Base-by-base conservation (phyloP, 495 filamentous ascomycete species). In the Penicillium flavigenum region DNA sequence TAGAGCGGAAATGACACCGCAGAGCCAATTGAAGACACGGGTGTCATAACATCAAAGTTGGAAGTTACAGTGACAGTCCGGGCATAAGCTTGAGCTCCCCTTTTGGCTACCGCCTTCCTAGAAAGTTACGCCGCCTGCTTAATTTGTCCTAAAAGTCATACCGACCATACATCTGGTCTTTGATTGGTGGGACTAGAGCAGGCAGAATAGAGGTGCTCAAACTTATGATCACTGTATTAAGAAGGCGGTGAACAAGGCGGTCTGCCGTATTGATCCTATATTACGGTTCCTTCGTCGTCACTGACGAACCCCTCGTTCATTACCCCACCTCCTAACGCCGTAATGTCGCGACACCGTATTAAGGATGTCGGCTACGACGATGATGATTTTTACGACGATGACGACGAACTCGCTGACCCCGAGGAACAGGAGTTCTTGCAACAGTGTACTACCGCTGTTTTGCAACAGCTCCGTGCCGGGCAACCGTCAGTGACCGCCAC, bases 341-440 rank as follows among this genome's bases (percentile, higher is more conserved):
- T 50, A 45, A 80, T 80, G 77, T 80, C 77, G 58, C 69, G 69
- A 60, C 75, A 77, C 58, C 75, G 77, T 45, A 64, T 80, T n/a
- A 80, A 80, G 49, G 70, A 68, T 39, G 65, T 80, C 22, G 70
- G 67, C 36, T 79, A 77, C 53, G 76, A 78, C 24, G 76, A 78
- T 10, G 75, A 77, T 26, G 74, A 79, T 22, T 65, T 68, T 49
- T 63, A 73, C 32, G 73, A 79, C 22, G 76, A 78, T 44, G 74
- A 72, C 11, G 78, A 78, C 17, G 74, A 73, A 17, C 69, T 11
- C 6, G 36, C 65, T 8, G 75, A 78, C 36, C 74, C 77, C 4
- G 76, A 76, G 61, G 76, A 80, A 50, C 71, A 76, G 54, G 77
- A 75, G 44, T 61, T 69, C 27, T 48, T 75, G 36, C 65, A 76